These are phyloP conservation scores for Schwanniomyces sp. DNA, from an alignment of 805 yeast species.

Conservation along the genomic window DNA sequence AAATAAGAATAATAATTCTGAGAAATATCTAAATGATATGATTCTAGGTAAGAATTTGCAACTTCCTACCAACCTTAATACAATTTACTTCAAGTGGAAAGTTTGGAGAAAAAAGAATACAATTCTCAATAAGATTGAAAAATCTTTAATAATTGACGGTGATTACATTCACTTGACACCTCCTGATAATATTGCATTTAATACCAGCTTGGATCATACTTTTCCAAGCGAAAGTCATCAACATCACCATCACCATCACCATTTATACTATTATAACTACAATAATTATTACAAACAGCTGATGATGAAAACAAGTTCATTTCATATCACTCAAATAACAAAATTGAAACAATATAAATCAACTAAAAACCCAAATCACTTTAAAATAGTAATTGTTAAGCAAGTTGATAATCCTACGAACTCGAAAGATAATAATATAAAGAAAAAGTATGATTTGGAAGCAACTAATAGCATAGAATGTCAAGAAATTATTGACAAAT, in stretches of 20 bases:
- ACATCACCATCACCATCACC: constrained; percentile 30
- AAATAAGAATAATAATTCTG: constrained; percentile 7
- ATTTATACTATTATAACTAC: constrained; percentile 39
- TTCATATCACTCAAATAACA: constrained; percentile 76
- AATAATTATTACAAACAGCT: constrained; percentile 58
- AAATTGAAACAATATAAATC: constrained; percentile 69
- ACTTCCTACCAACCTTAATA: constrained; percentile 37
- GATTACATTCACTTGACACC: constrained; percentile 89
- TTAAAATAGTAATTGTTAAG: constrained; percentile 68
- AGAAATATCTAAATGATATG: constrained; percentile 30
- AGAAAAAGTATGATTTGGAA: constrained; percentile 85
- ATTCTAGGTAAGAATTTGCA: constrained; percentile 25
- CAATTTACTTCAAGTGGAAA: constrained; percentile 78
- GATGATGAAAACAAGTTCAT: constrained; percentile 77
- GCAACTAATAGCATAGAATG: constrained; percentile 63
- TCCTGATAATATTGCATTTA: constrained; percentile 63
- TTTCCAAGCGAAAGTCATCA: constrained; percentile 16
- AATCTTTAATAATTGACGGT: constrained; percentile 89
- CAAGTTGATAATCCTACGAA: constrained; percentile 20
- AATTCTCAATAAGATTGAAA: constrained; percentile 74
- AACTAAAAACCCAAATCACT: constrained; percentile 67
- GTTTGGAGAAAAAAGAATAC: constrained; percentile 90
- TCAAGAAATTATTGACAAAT: constrained; percentile 71
- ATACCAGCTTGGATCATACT: constrained; percentile 31
- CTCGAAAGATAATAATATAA: constrained; percentile 56